Base-by-base conservation (phyloP, 345 rosid species). In the Populus ilicifolia region DNA sequence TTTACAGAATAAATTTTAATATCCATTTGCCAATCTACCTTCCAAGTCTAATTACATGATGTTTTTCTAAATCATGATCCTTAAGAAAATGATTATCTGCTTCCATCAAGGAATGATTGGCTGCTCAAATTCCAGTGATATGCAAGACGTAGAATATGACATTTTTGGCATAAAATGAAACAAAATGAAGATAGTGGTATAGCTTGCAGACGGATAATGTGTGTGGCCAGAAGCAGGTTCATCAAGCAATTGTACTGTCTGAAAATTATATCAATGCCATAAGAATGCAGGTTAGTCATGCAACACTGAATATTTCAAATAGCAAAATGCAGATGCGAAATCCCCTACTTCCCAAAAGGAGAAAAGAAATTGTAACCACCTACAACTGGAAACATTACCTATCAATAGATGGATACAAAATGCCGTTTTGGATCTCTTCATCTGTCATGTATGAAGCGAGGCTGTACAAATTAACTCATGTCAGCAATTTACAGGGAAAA, bases 391-490 rank as follows among this genome's bases (percentile, higher is more conserved):
- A 75, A 18, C 70, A 75, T 67, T 88, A 96, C 99, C 96, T 85
- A 76, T 85, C 56, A 76, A 96, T 82, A n/a, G 97, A 96, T 75
- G 98, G 99, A 83, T 89, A 96, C 80, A 96, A 82, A 76, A 93
- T 81, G 76, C 99, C 99, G 9, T 80, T 85, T 77, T 86, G 84
- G 27, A 91, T 85, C 82, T 96, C 99, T 72, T 90, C 94, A 16
- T 96, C 93, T 0, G 91, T 92, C 88, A 96, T 96, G 88, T 93
- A 96, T 21, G 98, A 92, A 62, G 98, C 99, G 41, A 96, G 97
- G 89, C 99, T 96, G 96, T 72, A 79, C 35, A 74, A 66, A 76
- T 41, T 80, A 52, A 77, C 78, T 44, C 43, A 29, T 8, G 48
- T 86, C 73, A 76, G 68, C 66, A 52, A 75, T 63, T n/a, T 20